Evolutionary conservation across 108 stramenopile species (phyloP).

Genomic region (Thalassiosira profunda): DNA sequence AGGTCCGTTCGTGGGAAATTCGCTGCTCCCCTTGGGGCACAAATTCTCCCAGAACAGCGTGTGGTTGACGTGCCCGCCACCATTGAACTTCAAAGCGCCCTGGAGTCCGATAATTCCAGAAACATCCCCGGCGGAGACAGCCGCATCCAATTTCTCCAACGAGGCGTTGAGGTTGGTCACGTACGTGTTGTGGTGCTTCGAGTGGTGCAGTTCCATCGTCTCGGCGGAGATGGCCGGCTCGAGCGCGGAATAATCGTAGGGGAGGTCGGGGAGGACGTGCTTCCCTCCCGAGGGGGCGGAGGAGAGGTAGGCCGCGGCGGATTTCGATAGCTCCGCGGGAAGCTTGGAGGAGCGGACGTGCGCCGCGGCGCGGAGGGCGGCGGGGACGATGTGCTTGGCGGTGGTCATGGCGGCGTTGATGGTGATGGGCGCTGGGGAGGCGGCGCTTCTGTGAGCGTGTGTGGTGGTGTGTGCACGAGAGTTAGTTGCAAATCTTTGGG

Average conservation of each 20-base stretch:
- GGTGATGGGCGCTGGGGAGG: too few species aligned
- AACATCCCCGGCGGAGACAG: constrained; percentile 77
- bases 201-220: constrained; percentile 96
- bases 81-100: constrained; percentile 97
- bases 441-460: too few species aligned
- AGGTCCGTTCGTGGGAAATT: constrained; percentile 45
- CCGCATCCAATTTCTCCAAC: constrained; percentile 88
- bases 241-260: constrained; percentile 92
- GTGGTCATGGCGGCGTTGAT: constrained; percentile 55
- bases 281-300: constrained; percentile 65
- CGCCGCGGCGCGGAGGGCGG: constrained; percentile 80
- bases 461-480: too few species aligned
- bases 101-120: constrained; percentile 77
- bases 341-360: constrained; percentile 80
- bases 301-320: constrained; percentile 72
- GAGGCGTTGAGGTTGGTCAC: constrained; percentile 93
- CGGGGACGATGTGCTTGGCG: constrained; percentile 57
- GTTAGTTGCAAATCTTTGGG: too few species aligned
- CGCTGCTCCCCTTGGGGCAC: constrained; percentile 52
- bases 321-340: constrained; percentile 59
- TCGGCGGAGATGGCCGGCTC: constrained; percentile 92
- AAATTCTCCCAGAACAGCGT: constrained; percentile 98
- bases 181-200: constrained; percentile 96
- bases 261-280: constrained; percentile 85
- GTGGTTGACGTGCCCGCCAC: constrained; percentile 99